A percentile compares a stretch with the other conserved stretches of the same genome.
Evolutionary conservation across 1,284 basidiomycete species (phyloP).

Genomic region (Gastroboletus turbinatus): DNA sequence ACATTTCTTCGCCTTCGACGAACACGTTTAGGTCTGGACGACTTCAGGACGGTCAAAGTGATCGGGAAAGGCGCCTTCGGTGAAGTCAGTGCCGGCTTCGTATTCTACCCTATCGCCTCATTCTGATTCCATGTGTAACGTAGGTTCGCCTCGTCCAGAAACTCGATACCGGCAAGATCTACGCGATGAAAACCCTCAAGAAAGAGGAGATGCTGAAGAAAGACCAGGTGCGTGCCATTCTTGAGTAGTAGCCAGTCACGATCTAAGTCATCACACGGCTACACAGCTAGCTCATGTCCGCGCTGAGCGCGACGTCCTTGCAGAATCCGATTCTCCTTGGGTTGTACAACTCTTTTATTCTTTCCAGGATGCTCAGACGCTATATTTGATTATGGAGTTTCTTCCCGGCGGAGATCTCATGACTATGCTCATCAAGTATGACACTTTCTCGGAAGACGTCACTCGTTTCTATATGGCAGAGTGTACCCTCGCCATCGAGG

Average conservation of each 20-base stretch:
- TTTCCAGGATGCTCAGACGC: conserved; percentile 92
- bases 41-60: conserved; percentile 92
- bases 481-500: conserved; percentile 88
- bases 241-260: background rate
- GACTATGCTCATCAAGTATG: conserved; percentile 99
- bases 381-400: conserved; percentile 99
- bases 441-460: conserved; percentile 98
- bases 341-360: conserved; percentile 98
- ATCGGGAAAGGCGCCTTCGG: conserved; percentile 96
- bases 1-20: conserved; percentile 77
- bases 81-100: conserved; percentile 51
- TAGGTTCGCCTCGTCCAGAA: conserved; percentile 96
- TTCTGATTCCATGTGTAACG: conserved; percentile 52
- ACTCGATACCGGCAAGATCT: conserved; percentile 95
- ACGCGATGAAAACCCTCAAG: conserved; percentile 98
- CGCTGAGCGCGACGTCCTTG: conserved; percentile 86
- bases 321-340: conserved; percentile 97
- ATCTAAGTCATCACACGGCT: conserved; percentile 32
- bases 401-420: conserved; percentile 98
- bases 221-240: conserved; percentile 71
- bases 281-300: conserved; percentile 89
- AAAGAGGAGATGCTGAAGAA: conserved; percentile 99
- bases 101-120: conserved; percentile 38
- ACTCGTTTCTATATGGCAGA: conserved; percentile 98
- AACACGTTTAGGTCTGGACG: conserved; percentile 84